Conservation (phyloP, 108 stramenopile species). For the Hondaea fermentalgiana region DNA sequence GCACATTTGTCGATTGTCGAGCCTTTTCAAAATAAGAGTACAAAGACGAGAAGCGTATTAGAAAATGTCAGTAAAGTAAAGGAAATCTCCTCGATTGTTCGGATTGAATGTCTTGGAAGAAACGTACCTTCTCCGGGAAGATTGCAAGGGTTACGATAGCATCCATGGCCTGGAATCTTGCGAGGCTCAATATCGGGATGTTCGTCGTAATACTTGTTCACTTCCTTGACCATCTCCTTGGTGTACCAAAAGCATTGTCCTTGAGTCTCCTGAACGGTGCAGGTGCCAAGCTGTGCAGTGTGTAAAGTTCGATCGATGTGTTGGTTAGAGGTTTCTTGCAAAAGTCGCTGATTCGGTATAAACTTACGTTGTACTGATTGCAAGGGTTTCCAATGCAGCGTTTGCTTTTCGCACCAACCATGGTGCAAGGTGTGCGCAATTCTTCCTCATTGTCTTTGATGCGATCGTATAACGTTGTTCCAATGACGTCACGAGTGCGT, state of each 20-base stretch:
- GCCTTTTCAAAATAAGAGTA: neutral
- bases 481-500: neutral
- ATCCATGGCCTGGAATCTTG: neutral
- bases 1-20: neutral
- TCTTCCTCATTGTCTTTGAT: neutral
- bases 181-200: neutral
- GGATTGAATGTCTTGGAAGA: neutral
- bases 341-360: neutral
- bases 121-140: neutral
- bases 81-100: neutral
- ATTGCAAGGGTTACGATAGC: conserved; percentile 11
- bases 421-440: neutral
- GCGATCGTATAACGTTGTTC: neutral
- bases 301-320: neutral
- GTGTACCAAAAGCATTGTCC: conserved; percentile 3
- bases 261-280: neutral
- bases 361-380: neutral
- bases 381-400: conserved; percentile 5
- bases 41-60: no score
- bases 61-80: neutral
- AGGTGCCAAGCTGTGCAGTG: neutral
- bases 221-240: neutral
- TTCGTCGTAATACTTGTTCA: neutral
- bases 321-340: neutral
- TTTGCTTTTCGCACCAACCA: neutral